Base-by-base conservation (phyloP, 345 rosid genomes). In the Boechera divaricarpa region DNA sequence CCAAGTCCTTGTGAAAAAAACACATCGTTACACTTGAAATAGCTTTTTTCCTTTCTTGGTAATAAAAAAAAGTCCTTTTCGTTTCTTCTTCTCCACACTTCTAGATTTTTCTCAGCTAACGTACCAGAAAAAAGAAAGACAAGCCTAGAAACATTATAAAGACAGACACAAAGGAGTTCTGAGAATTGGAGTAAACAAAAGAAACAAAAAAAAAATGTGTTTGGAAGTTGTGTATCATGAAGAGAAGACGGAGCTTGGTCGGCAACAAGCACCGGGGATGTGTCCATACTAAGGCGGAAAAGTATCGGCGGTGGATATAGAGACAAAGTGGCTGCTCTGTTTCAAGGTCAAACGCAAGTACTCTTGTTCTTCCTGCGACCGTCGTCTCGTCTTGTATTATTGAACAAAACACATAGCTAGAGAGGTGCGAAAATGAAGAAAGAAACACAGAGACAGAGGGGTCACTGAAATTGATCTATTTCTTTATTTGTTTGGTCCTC, bases 231-330 rank as follows among this genome's bases (percentile, higher is more conserved):
- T 88, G 33, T 89, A 87, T 53, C 81, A 84, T 1, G 86, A 81
- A 53, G 88, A 88, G 48, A 89, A 86, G 74, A 82, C 72, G 39
- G 98, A 91, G 77, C 75, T 91, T 15, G 91, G 86, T 10, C 80
- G 96, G 38, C 96, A 87, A 56, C 77, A 83, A 48, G 98, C 98
- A 21, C 86, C 89, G 0, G 96, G 98, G 1, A 76, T 83, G 10
- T 91, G 98, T 75, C 94, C 98, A 0, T 83, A 86, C 82, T 94
- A 97, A 48, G 89, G 91, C 0, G 96, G 98, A 12, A 85, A 81
- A 83, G 88, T 94, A 36, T 77, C 84, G 72, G 91, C 94, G 72
- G 67, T 87, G 49, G 97, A 88, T 51, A 81, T 88, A 0, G 91
- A 94, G 81, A 89, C 81, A 5, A 88, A 84, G 45, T 83, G 93